Conservation (phyloP, 148 eudicot species). For the Amaranthus palmeri region DNA sequence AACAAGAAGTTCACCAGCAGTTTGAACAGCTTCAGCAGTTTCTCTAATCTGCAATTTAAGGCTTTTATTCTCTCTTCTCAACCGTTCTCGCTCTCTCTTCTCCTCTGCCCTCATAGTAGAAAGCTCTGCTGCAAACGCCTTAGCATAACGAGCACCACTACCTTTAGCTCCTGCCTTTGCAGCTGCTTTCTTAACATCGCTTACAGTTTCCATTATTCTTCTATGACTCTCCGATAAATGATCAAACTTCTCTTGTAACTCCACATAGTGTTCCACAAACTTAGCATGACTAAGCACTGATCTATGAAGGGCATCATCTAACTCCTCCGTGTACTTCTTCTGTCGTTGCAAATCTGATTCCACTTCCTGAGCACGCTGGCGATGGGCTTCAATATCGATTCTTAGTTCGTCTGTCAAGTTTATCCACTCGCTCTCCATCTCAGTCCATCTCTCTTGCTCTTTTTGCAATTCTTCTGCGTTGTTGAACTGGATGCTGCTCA, state of each 20-base stretch:
- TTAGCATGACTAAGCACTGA: conserved; percentile 71
- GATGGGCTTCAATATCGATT: conserved; percentile 69
- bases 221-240: conserved; percentile 63
- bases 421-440: conserved; percentile 99
- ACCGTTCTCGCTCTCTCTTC: conserved; percentile 68
- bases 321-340: conserved; percentile 70
- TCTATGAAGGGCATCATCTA: conserved; percentile 79
- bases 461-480: conserved; percentile 71
- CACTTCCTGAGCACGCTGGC: conserved; percentile 55
- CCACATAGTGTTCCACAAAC: conserved; percentile 85
- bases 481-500: conserved; percentile 31
- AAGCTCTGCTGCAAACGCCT: conserved; percentile 80
- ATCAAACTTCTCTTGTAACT: conserved; percentile 79
- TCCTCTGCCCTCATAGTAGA: conserved; percentile 68
- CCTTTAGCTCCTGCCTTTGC: conserved; percentile 85
- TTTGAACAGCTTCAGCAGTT: conserved; percentile 96
- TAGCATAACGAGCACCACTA: conserved; percentile 69
- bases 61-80: conserved; percentile 74
- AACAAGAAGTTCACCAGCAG: conserved; percentile 93
- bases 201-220: conserved; percentile 64
- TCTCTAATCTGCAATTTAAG: conserved; percentile 79
- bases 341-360: conserved; percentile 68
- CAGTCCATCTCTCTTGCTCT: conserved; percentile 88
- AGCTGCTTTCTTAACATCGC: conserved; percentile 79
- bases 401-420: conserved; percentile 84